A percentile compares a stretch with the other conserved stretches of the same genome.
These are phyloP conservation scores for Penicillium canariense DNA, from an alignment of 495 filamentous ascomycete species.

Conservation along the genomic window DNA sequence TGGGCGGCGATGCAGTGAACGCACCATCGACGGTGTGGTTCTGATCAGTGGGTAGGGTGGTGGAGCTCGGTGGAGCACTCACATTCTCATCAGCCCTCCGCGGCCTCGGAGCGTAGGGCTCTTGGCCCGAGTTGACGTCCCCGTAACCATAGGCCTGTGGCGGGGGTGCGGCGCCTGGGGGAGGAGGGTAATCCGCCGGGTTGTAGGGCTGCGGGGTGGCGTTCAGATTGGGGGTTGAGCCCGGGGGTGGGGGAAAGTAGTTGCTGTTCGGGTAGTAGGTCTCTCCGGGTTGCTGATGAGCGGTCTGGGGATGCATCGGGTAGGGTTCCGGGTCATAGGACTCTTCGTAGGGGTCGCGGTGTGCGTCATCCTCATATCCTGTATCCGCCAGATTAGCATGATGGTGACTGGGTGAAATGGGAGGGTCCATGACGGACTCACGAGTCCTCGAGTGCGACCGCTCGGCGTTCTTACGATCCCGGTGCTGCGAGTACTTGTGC, in stretches of 20 bases:
- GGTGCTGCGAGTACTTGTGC: conserved; percentile 60
- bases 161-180: conserved; percentile 41
- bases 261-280: conserved; percentile 39
- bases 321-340: conserved; percentile 46
- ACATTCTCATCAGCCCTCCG: conserved; percentile 56
- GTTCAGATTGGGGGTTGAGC: conserved; percentile 33
- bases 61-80: conserved; percentile 44
- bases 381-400: neutral
- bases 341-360: conserved; percentile 40
- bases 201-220: conserved; percentile 33
- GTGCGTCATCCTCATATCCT: conserved; percentile 40
- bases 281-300: conserved; percentile 19
- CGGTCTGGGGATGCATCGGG: conserved; percentile 29
- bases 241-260: conserved; percentile 46
- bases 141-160: conserved; percentile 46
- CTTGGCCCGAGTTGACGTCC: conserved; percentile 34
- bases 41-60: conserved; percentile 37
- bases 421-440: conserved; percentile 9
- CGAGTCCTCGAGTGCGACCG: conserved; percentile 22
- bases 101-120: conserved; percentile 42
- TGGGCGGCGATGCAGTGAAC: conserved; percentile 35
- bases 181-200: conserved; percentile 46
- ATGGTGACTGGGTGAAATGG: neutral
- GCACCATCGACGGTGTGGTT: conserved; percentile 42
- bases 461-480: conserved; percentile 56